Evolutionary conservation across 2,329 filamentous ascomycete genomes (phyloP).

Genomic region (Diaporthe batatas): DNA sequence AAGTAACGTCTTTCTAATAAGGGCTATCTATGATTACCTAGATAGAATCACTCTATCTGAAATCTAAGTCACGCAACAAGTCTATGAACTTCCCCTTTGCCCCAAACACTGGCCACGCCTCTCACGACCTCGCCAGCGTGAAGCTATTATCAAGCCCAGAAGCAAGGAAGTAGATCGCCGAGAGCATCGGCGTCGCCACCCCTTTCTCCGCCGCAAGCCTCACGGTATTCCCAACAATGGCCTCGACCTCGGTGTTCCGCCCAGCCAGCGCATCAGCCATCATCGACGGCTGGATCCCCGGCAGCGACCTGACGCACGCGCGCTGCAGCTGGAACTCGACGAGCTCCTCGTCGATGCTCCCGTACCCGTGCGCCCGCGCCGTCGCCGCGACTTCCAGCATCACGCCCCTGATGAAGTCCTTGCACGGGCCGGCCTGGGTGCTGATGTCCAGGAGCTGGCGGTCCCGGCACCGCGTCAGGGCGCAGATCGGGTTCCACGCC

Average conservation of each 20-base stretch:
- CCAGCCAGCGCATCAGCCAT: constrained; percentile 77
- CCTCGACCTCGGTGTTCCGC: constrained; percentile 77
- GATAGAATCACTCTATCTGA: too few relatives aligned
- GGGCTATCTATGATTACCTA: too few relatives aligned
- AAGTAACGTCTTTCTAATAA: too few relatives aligned
- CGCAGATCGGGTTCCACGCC: constrained; percentile 79
- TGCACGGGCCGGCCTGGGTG: constrained; percentile 3
- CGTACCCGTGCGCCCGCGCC: constrained; percentile 72
- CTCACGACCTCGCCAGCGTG: constrained; percentile 25
- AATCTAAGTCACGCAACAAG: too few relatives aligned
- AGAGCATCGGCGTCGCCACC: constrained; percentile 74
- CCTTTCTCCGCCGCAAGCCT: constrained; percentile 73
- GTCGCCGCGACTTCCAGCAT: constrained; percentile 79
- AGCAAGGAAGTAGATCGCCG: constrained; percentile 55
- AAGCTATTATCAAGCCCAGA: constrained; percentile 33
- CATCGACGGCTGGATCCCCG: constrained; percentile 76
- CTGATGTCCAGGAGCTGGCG: constrained; percentile 60
- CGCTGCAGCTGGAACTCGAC: constrained; percentile 74
- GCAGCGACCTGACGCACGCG: constrained; percentile 73
- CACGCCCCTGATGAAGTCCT: constrained; percentile 59
- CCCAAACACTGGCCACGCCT: rapidly evolving
- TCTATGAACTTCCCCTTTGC: neutral
- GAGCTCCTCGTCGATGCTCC: constrained; percentile 70
- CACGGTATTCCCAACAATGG: constrained; percentile 79
- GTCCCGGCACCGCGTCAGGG: constrained; percentile 73